Evolutionary conservation across 208 protist species (phyloP).

Genomic region (Strigomonas galati): DNA sequence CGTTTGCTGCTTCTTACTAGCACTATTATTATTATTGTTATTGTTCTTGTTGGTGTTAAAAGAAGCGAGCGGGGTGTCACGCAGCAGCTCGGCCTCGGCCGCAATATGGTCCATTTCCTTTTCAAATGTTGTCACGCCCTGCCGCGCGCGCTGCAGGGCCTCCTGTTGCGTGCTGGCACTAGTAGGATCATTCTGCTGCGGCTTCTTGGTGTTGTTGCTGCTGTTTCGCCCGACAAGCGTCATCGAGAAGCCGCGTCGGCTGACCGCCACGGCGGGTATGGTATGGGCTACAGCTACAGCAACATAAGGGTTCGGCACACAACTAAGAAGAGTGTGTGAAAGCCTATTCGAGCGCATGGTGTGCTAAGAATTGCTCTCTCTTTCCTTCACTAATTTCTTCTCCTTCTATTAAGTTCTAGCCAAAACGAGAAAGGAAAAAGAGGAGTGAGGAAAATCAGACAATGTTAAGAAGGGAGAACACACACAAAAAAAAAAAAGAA

Average conservation of each 20-base stretch:
- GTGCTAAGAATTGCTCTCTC: neutral
- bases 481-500: conserved; percentile 13
- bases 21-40: neutral
- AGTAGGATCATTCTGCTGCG: too few relatives aligned
- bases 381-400: too few relatives aligned
- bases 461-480: too few relatives aligned
- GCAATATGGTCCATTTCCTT: conserved; percentile 17
- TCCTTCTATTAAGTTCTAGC: neutral
- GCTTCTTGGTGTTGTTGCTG: too few relatives aligned
- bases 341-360: neutral
- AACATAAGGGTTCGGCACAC: neutral
- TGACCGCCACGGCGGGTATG: neutral
- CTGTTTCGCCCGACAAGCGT: too few relatives aligned
- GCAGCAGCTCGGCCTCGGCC: conserved; percentile 21
- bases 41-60: neutral
- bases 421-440: neutral
- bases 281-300: neutral
- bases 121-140: conserved; percentile 2
- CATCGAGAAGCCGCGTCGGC: too few relatives aligned
- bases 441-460: too few relatives aligned
- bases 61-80: neutral
- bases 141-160: neutral
- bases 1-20: too few relatives aligned
- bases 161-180: too few relatives aligned
- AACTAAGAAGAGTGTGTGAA: neutral